A percentile compares a stretch with the other conserved stretches of the same genome.
phyloP scores from a whole-genome alignment of 768 basidiomycete species.

The Auricularia cornea region DNA sequence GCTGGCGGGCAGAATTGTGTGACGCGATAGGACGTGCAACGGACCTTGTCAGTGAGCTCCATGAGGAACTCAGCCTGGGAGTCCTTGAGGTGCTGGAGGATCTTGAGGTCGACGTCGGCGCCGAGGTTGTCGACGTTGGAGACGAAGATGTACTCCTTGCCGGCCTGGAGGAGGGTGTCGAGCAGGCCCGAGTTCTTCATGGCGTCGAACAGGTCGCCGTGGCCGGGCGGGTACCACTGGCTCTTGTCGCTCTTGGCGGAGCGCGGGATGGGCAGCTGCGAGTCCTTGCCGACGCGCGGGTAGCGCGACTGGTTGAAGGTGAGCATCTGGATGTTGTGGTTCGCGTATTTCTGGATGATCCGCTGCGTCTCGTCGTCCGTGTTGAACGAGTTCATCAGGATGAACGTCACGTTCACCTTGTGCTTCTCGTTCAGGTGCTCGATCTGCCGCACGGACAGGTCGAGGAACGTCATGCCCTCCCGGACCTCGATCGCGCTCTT shows the following conservation, averaged over 20 bases:
- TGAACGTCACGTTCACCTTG: constrained; percentile 70
- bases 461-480: constrained; percentile 96
- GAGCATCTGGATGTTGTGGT: constrained; percentile 51
- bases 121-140: constrained; percentile 97
- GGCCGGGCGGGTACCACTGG: constrained; percentile 95
- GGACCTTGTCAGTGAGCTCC: constrained; percentile 83
- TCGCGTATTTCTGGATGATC: constrained; percentile 94
- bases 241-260: constrained; percentile 76
- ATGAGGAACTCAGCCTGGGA: constrained; percentile 79
- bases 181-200: constrained; percentile 84
- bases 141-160: constrained; percentile 95
- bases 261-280: constrained; percentile 75
- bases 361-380: constrained; percentile 93
- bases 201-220: constrained; percentile 94
- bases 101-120: constrained; percentile 79
- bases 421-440: constrained; percentile 36
- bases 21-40: background rate
- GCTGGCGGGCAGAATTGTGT: background rate
- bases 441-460: constrained; percentile 88
- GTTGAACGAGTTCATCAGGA: constrained; percentile 99
- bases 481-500: constrained; percentile 95
- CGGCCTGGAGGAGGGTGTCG: constrained; percentile 79
- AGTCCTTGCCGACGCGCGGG: constrained; percentile 87
- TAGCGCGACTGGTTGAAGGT: constrained; percentile 87
- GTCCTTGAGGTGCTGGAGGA: constrained; percentile 81